Evolutionary conservation across 371 early-diverging fungal species (phyloP), one percentile per base, ranked within the genome.

Genomic region (Mucor plumbeus): DNA sequence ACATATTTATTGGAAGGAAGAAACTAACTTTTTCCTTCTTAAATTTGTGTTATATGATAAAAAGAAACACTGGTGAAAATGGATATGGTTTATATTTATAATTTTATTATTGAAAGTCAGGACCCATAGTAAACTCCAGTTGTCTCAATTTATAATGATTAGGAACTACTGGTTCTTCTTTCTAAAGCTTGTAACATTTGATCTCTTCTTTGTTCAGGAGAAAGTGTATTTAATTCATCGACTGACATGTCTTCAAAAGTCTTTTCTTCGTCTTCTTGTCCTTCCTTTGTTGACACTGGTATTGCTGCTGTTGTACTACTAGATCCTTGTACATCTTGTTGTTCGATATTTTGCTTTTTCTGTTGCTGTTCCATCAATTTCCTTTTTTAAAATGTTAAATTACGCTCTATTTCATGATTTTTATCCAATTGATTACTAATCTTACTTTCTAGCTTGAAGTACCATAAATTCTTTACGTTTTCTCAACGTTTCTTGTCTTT

Each of bases 391-490:
- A 4, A 60, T 31, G 33, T 43, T 43, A n/a, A 61, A 35, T 35
- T 35, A 35, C 9, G 19, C 19, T 19, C n/a, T 6, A 26, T n/a
- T n/a, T n/a, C n/a, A n/a, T n/a, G n/a, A n/a, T n/a, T 48, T 5
- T 61, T 15, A 13, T 26, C 38, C 6, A 5, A 36, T 21, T 41
- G 11, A 19, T 40, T 17, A 34, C 17, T 17, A 63, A 8, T 72
- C 82, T 71, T 80, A 88, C 91, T 88, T 88, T 76, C 94, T 88
- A 34, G 96, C 96, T 76, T 92, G 91, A 62, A 91, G 78, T 11
- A 96, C 86, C 95, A 96, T 95, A 69, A 85, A 89, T 71, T 94
- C 95, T 76, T 96, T 96, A 54, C 94, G 86, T 58, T 86, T 88
- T 69, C 86, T 84, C 65, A 96, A 83, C 41, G 88, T 86, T 35